Evolutionary conservation across 768 basidiomycete species (phyloP), one percentile per base, ranked within the genome.

Genomic region (Cubamyces sp.): DNA sequence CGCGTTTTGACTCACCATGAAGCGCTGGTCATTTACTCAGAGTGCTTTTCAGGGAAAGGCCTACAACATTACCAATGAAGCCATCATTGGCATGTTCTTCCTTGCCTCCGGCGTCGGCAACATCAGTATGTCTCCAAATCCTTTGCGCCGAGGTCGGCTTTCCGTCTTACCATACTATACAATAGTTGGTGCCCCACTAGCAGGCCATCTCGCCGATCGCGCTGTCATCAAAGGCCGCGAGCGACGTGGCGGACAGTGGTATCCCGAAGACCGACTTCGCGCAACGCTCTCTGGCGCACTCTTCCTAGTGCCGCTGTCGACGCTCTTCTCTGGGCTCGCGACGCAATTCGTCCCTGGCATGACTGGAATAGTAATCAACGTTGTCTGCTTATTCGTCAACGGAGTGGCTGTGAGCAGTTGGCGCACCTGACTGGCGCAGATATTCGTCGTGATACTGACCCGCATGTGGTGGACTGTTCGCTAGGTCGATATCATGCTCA

Each of bases 201-300:
- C 84, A 0, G 88, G 88, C 1, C 76, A 75, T n/a, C 62, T 88
- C 0, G 88, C 88, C 0, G 89, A 91, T 69, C 64, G 65, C 30
- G 73, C 81, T 0, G 75, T 91, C 21, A 74, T 80, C 23, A 70
- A 68, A 46, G 85, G 82, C 72, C 79, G 80, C 15, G 73, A 76
- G 42, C 69, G 74, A 6, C 81, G 87, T 21, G 78, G 78, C 0
- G 87, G 87, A 0, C 65, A 74, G 1, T 88, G 85, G 86, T 81
- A 83, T 47, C 88, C 88, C 0, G 88, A 91, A 70, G 90, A 88
- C 65, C 82, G 88, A 7, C 78, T 90, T 18, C 79, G 84, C 1
- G 86, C 79, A 1, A 76, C 82, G 3, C 68, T 84, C 37, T 64
- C 77, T 4, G 82, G 84, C 9, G 78, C 78, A 2, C 71, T 79